Percentiles rank a stretch among this genome's conserved stretches.
Evolutionary conservation across 1,284 basidiomycete genomes (phyloP).

Genomic region (Porogramme epimiltina): DNA sequence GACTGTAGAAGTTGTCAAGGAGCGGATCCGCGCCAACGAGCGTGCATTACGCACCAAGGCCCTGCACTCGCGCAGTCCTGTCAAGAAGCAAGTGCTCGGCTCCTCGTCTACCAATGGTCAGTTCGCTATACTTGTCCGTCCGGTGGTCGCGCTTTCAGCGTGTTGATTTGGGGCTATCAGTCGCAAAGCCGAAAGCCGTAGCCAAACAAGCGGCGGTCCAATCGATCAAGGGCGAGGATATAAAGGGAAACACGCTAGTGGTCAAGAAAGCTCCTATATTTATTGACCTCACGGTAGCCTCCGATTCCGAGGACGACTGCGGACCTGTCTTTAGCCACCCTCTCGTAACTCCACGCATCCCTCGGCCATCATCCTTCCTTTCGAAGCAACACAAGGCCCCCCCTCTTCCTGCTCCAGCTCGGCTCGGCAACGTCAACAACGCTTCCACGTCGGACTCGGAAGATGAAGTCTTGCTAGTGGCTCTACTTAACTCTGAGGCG

Average conservation of each 20-base stretch:
- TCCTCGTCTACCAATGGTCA: conserved; percentile 7
- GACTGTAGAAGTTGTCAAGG: conserved; percentile 4
- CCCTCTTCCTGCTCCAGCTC: not conserved
- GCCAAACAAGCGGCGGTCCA: not conserved
- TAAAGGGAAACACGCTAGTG: not conserved
- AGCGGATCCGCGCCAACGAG: conserved; percentile 3
- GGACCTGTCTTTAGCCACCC: conserved; percentile 5
- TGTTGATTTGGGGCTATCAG: not conserved
- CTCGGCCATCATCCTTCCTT: conserved; percentile 3
- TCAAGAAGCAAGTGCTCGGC: conserved; percentile 8
- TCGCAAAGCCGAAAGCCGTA: conserved; percentile 1
- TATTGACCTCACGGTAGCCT: conserved; percentile 29
- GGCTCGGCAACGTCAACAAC: not conserved
- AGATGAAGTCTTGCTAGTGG: conserved; percentile 24
- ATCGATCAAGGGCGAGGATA: too few relatives aligned
- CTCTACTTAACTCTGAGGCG: conserved; percentile 19
- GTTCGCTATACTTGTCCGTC: not conserved
- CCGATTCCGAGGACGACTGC: conserved; percentile 17
- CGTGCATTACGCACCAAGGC: conserved; percentile 6
- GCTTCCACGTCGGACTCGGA: conserved; percentile 11
- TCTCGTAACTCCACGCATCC: conserved; percentile 15
- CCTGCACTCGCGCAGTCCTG: conserved; percentile 5
- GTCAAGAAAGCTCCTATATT: conserved; percentile 14
- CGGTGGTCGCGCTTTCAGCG: not conserved
- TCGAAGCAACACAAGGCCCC: conserved; percentile 11